Percentiles rank a stretch among this genome's conserved stretches.
These are phyloP conservation scores for Pythium pyrilobum DNA, from an alignment of 352 stramenopile genomes.

Conservation along the genomic window DNA sequence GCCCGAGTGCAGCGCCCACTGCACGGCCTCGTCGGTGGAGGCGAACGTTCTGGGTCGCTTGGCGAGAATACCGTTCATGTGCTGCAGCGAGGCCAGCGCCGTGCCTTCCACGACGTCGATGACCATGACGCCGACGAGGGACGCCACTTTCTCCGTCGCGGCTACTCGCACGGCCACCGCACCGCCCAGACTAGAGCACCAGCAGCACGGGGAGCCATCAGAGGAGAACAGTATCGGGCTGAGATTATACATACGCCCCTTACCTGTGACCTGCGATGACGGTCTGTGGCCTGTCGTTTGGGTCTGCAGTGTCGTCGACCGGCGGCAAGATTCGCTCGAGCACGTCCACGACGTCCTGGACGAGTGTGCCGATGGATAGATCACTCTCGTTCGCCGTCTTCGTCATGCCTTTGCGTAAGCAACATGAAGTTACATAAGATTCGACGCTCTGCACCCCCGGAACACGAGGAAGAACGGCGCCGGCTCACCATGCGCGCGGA, in stretches of 20 bases:
- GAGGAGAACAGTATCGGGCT: no score
- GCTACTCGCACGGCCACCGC: constrained; percentile 75
- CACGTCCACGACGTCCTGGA: constrained; percentile 61
- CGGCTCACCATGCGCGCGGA: constrained; percentile 67
- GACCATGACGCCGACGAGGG: constrained; percentile 79
- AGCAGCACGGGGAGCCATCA: background rate
- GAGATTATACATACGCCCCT: background rate
- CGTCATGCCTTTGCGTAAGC: constrained; percentile 36
- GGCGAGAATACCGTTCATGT: constrained; percentile 80
- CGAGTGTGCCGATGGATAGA: constrained; percentile 67
- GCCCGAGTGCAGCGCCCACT: constrained; percentile 75
- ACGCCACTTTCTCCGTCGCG: constrained; percentile 44
- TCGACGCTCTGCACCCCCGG: background rate
- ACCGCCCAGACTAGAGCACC: constrained; percentile 58
- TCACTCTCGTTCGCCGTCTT: constrained; percentile 55
- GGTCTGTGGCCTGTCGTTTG: constrained; percentile 39
- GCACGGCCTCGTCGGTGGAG: constrained; percentile 62
- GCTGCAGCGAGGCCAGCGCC: constrained; percentile 72
- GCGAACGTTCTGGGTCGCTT: constrained; percentile 64
- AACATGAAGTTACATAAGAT: background rate
- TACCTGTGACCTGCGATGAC: constrained; percentile 82
- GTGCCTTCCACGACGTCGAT: constrained; percentile 89
- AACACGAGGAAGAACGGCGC: no score
- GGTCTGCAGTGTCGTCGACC: constrained; percentile 8
- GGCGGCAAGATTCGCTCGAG: constrained; percentile 46